Conservation (phyloP, 176 grass and related monocot genomes). For the Pharus latifolius region DNA sequence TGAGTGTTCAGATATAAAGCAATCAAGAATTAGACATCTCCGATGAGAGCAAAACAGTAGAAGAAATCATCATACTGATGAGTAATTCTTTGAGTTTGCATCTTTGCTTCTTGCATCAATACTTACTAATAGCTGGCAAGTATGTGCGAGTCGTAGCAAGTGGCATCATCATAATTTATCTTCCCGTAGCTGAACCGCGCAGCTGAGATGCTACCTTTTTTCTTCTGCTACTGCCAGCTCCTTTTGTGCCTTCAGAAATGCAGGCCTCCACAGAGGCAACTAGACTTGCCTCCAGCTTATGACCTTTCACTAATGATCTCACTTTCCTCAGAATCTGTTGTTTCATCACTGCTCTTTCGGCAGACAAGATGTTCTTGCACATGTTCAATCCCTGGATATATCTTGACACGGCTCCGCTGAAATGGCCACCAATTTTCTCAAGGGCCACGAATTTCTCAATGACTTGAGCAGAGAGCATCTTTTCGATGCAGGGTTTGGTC, state of each 20-base stretch:
- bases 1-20: background rate
- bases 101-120: no score
- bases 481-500: constrained; percentile 58
- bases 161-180: background rate
- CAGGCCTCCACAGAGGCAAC: constrained; percentile 43
- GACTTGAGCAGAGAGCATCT: constrained; percentile 41
- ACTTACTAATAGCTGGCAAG: no score
- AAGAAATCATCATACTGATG: background rate
- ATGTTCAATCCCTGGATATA: constrained; percentile 69
- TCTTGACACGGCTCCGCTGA: constrained; percentile 43
- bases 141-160: no score
- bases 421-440: constrained; percentile 44
- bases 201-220: constrained; percentile 22
- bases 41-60: background rate
- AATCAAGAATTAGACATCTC: background rate
- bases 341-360: constrained; percentile 61
- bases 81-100: background rate
- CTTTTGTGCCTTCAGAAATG: constrained; percentile 35
- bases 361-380: constrained; percentile 56
- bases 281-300: constrained; percentile 35
- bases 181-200: background rate
- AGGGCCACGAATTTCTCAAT: constrained; percentile 48
- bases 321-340: constrained; percentile 70
- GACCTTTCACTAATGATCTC: constrained; percentile 34
- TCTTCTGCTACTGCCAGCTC: constrained; percentile 41